Evolutionary conservation across 2,329 filamentous ascomycete genomes (phyloP).

Genomic region (Hymenoscyphus salicellus): DNA sequence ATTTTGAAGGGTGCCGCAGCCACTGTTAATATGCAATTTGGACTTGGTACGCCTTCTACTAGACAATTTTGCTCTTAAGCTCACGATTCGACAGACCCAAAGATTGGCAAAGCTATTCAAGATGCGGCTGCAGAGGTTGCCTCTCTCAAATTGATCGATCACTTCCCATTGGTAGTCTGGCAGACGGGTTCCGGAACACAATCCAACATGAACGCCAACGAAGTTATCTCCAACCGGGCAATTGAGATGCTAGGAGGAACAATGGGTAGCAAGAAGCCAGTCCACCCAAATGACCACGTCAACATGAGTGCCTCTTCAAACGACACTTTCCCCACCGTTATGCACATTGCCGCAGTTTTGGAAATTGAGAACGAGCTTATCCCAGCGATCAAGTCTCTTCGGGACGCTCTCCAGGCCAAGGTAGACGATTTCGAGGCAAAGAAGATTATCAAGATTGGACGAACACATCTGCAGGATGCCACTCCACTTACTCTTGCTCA

Average conservation of each 20-base stretch:
- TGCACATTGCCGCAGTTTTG: conserved; percentile 97
- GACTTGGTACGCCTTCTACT: conserved; percentile 61
- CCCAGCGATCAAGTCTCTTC: conserved; percentile 77
- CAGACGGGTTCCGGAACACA: conserved; percentile 98
- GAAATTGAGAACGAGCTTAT: conserved; percentile 85
- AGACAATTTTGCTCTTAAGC: conserved; percentile 18
- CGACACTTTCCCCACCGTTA: conserved; percentile 98
- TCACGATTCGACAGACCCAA: conserved; percentile 62
- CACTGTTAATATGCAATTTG: conserved; percentile 91
- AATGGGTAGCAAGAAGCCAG: conserved; percentile 96
- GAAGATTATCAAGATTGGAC: conserved; percentile 97
- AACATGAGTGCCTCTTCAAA: conserved; percentile 99
- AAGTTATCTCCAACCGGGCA: conserved; percentile 98
- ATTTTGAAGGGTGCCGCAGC: conserved; percentile 96
- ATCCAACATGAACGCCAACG: conserved; percentile 99
- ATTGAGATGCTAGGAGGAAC: conserved; percentile 94
- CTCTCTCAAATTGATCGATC: conserved; percentile 87
- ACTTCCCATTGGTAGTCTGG: conserved; percentile 99
- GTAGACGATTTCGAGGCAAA: conserved; percentile 77
- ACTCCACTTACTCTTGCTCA: conserved; percentile 93
- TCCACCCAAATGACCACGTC: conserved; percentile 99
- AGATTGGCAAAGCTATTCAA: conserved; percentile 88
- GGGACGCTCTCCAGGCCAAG: conserved; percentile 82
- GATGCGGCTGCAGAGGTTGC: conserved; percentile 92
- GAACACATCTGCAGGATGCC: conserved; percentile 95